Evolutionary conservation across 306 rosid genomes (phyloP), one percentile per base, ranked within the genome.

Genomic region (Phaseolus lunatus): DNA sequence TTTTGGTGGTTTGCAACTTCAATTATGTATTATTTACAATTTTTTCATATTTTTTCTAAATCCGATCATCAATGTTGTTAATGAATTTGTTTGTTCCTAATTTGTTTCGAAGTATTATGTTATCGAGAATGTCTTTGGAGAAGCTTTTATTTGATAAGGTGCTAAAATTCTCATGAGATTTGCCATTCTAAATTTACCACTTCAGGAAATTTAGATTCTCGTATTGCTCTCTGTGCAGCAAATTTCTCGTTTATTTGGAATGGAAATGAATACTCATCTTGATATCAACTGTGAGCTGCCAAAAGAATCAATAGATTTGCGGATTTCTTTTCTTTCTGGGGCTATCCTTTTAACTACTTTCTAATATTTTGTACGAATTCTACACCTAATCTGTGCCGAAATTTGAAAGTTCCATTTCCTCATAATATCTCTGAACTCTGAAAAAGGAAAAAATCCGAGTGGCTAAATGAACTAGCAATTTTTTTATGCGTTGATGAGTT

Each of bases 141-240:
- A 80, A 56, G 43, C 14, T 70, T 68, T 59, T 48, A 3, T 67
- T 75, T 16, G 13, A 44, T 53, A 41, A 11, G 29, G 57, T 64
- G 22, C 27, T 77, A 29, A 48, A 22, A 29, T 68, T 84, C 41
- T 39, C 48, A n/a, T 12, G 59, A 29, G 75, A 72, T 75, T 44
- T 57, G 24, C 41, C 20, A 35, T 79, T 71, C 74, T 35, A 41
- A 70, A 22, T 54, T 48, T 53, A 72, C n/a, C 45, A 63, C 9
- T 41, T 59, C 19, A n/a, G 79, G 35, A 77, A 73, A 41, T 73
- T 67, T 27, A 49, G 73, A 67, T 76, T 74, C 70, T 80, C 73
- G 11, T 52, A 5, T 35, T 7, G 68, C 57, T 72, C 56, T 70
- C 59, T 11, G 19, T 50, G 81, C 66, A 52, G 39, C 56, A 24